A percentile compares a stretch with the other conserved stretches of the same genome.
Conservation (phyloP, 305 asterid species). For the Fraxinus platypoda region DNA sequence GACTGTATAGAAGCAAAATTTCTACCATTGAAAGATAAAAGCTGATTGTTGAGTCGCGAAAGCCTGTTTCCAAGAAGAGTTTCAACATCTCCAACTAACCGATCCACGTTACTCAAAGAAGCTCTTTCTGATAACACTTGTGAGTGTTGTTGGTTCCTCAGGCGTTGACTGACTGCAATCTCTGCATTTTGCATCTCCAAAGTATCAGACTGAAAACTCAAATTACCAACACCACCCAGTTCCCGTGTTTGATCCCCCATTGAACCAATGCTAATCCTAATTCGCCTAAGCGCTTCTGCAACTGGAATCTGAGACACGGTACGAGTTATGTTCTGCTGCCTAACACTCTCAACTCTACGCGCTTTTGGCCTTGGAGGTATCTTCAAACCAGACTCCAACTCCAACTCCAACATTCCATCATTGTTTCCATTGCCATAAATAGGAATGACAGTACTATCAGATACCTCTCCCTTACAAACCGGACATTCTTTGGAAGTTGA, state of each 20-base stretch:
- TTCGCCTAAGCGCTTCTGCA: slow-evolving; percentile 79
- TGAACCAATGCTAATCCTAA: slow-evolving; percentile 71
- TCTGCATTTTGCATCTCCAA: slow-evolving; percentile 37
- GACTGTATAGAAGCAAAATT: slow-evolving; percentile 29
- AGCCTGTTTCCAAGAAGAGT: slow-evolving; percentile 42
- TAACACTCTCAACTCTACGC: slow-evolving; percentile 65
- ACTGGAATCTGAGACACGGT: slow-evolving; percentile 70
- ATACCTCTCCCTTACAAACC: slow-evolving; percentile 49
- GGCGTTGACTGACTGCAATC: slow-evolving; percentile 28
- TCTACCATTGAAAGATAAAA: slow-evolving; percentile 33
- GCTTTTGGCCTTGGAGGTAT: slow-evolving; percentile 92
- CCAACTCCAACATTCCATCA: slow-evolving; percentile 26
- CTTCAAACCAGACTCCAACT: slow-evolving; percentile 45
- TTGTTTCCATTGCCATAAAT: slow-evolving; percentile 66
- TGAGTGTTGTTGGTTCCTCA: slow-evolving; percentile 58
- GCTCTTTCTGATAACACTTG: slow-evolving; percentile 78
- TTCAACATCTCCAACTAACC: slow-evolving; percentile 73
- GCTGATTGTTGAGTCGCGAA: slow-evolving; percentile 30
- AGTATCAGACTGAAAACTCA: slow-evolving; percentile 22
- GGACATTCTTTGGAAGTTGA: slow-evolving; percentile 45
- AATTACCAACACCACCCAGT: slow-evolving; percentile 28
- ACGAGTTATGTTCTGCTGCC: slow-evolving; percentile 65
- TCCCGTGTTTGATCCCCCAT: slow-evolving; percentile 36
- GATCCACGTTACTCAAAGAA: slow-evolving; percentile 63
- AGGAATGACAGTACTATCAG: slow-evolving; percentile 36